phyloP scores from a whole-genome alignment of 2,329 filamentous ascomycete species.

The Stromatinia cepivora region DNA sequence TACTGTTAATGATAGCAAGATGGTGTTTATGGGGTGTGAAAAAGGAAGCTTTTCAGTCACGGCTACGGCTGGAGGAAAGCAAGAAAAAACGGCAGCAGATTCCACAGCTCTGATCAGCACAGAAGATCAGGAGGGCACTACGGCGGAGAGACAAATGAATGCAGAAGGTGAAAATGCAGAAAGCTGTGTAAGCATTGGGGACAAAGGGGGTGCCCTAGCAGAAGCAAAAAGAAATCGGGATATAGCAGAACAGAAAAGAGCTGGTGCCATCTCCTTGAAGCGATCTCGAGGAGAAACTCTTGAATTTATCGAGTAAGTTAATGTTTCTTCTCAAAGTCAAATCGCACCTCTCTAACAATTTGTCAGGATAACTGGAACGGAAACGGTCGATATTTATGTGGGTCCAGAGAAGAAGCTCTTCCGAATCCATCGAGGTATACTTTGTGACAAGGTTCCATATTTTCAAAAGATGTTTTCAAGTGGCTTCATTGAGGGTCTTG shows the following conservation, averaged over 20 bases:
- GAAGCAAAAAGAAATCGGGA: neutral
- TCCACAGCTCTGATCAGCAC: neutral
- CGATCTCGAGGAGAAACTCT: neutral
- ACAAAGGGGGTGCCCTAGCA: too few species aligned
- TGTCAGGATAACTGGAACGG: neutral
- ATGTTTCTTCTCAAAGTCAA: too few species aligned
- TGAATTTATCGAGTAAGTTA: neutral
- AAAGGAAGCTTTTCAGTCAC: neutral
- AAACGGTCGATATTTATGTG: constrained; percentile 23
- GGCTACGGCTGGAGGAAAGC: neutral
- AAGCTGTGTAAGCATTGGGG: neutral
- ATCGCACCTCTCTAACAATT: too few species aligned
- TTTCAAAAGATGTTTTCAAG: constrained; percentile 28
- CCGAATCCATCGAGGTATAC: constrained; percentile 22
- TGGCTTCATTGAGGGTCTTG: constrained; percentile 19
- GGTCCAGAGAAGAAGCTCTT: constrained; percentile 16
- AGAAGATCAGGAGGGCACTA: neutral
- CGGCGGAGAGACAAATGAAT: too few species aligned
- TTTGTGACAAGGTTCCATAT: constrained; percentile 29
- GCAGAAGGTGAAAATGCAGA: neutral
- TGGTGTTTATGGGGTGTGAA: neutral
- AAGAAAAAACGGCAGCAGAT: too few species aligned
- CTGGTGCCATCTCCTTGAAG: neutral
- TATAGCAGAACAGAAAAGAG: neutral
- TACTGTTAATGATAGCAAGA: too few species aligned